These are phyloP conservation scores for Lactarius pseudohatsudake DNA, from an alignment of 768 basidiomycete genomes.

Conservation along the genomic window DNA sequence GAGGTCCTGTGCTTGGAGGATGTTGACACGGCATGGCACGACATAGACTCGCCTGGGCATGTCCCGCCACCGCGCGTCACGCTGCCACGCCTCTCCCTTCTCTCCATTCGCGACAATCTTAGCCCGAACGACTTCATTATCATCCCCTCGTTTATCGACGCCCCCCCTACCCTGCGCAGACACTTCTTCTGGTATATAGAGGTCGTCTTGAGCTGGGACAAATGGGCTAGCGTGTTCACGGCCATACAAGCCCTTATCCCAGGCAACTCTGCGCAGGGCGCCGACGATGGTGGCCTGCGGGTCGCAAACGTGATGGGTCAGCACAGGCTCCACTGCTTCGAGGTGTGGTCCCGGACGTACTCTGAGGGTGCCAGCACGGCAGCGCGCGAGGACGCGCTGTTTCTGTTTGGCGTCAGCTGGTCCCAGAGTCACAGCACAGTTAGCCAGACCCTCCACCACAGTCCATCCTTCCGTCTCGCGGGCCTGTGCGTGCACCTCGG, in stretches of 20 bases:
- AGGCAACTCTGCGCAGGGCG: neutral
- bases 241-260: slow-evolving; percentile 11
- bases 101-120: slow-evolving; percentile 12
- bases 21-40: slow-evolving; percentile 2
- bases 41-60: neutral
- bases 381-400: slow-evolving; percentile 8
- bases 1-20: slow-evolving; percentile 15
- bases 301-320: slow-evolving; percentile 1
- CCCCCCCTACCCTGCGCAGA: slow-evolving; percentile 12
- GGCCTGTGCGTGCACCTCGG: slow-evolving; percentile 8
- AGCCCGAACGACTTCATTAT: slow-evolving; percentile 4
- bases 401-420: slow-evolving; percentile 15
- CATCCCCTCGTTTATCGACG: slow-evolving; percentile 10
- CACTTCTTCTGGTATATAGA: slow-evolving; percentile 18
- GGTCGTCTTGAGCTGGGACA: slow-evolving; percentile 5
- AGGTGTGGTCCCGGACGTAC: slow-evolving; percentile 4
- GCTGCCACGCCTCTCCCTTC: slow-evolving; percentile 9
- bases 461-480: slow-evolving; percentile 16
- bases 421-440: neutral
- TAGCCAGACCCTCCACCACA: too few species aligned
- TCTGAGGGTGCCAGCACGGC: neutral
- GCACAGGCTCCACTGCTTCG: neutral
- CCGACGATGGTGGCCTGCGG: slow-evolving; percentile 2
- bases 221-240: neutral
- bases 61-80: neutral